These are phyloP conservation scores for Lagenaria siceraria DNA, from an alignment of 306 rosid species.

Conservation along the genomic window DNA sequence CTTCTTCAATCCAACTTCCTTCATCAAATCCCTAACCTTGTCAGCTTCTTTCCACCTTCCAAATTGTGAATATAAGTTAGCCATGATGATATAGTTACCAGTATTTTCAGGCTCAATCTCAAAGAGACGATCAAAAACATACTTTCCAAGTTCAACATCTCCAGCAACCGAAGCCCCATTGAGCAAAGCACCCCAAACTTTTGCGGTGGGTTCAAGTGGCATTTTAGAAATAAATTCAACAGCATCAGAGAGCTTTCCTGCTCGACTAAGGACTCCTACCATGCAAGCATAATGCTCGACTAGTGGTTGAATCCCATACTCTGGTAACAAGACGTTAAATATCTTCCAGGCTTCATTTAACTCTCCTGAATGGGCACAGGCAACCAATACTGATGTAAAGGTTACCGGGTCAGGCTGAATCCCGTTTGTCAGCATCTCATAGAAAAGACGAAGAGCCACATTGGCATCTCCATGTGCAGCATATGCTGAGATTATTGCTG, in stretches of 20 bases:
- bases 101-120: conserved; percentile 68
- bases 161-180: conserved; percentile 67
- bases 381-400: conserved; percentile 50
- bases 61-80: conserved; percentile 62
- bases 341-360: conserved; percentile 73
- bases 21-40: conserved; percentile 51
- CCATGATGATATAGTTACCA: conserved; percentile 75
- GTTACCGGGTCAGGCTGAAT: conserved; percentile 74
- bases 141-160: conserved; percentile 59
- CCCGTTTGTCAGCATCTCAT: conserved; percentile 45
- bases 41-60: conserved; percentile 81
- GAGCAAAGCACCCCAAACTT: conserved; percentile 86
- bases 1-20: conserved; percentile 46
- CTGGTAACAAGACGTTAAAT: conserved; percentile 34
- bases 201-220: conserved; percentile 65
- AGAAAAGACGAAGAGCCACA: conserved; percentile 36
- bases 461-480: conserved; percentile 63
- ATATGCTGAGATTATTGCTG: conserved; percentile 69
- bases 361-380: conserved; percentile 70
- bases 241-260: conserved; percentile 68
- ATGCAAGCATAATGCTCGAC: conserved; percentile 88
- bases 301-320: conserved; percentile 44
- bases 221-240: conserved; percentile 45
- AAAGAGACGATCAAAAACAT: conserved; percentile 46
- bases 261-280: conserved; percentile 73